Conservation (phyloP, 164 flowering plant genomes). For the Stephania japonica region DNA sequence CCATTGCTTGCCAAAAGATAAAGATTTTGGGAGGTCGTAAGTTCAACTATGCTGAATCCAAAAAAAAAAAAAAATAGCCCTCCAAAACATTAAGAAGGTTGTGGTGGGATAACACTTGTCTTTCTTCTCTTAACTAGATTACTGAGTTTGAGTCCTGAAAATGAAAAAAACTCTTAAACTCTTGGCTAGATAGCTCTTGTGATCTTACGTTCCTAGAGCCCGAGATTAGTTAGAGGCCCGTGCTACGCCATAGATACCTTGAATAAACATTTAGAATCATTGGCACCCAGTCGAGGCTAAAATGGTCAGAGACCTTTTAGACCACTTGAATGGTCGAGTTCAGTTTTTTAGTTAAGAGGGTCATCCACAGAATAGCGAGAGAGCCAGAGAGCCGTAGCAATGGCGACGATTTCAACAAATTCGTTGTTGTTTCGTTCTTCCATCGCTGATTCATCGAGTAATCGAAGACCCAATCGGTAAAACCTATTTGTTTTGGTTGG, state of each 20-base stretch:
- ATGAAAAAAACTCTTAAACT: not conserved
- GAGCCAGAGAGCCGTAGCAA: not conserved
- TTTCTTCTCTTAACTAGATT: no score
- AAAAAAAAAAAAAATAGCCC: no score
- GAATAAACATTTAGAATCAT: no score
- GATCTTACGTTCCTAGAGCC: not conserved
- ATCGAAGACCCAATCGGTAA: conserved; percentile 38
- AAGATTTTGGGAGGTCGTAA: no score
- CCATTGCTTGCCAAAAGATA: no score
- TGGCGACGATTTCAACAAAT: conserved; percentile 10
- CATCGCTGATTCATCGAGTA: conserved; percentile 12
- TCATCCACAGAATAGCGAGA: not conserved
- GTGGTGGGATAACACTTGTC: no score
- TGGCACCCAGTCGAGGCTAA: not conserved
- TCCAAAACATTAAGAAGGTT: no score
- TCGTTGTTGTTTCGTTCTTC: conserved; percentile 3
- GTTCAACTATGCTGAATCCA: no score
- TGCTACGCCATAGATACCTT: no score
- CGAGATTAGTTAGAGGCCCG: no score
- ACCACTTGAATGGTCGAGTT: not conserved
- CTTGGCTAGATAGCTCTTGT: not conserved
- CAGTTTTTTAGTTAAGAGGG: not conserved
- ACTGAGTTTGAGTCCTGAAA: no score
- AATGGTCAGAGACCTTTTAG: not conserved
- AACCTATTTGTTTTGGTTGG: not conserved